A percentile compares a stretch with the other conserved stretches of the same genome.
Evolutionary conservation across 2,329 filamentous ascomycete genomes (phyloP).

Genomic region (Penicillium psychrosexuale): DNA sequence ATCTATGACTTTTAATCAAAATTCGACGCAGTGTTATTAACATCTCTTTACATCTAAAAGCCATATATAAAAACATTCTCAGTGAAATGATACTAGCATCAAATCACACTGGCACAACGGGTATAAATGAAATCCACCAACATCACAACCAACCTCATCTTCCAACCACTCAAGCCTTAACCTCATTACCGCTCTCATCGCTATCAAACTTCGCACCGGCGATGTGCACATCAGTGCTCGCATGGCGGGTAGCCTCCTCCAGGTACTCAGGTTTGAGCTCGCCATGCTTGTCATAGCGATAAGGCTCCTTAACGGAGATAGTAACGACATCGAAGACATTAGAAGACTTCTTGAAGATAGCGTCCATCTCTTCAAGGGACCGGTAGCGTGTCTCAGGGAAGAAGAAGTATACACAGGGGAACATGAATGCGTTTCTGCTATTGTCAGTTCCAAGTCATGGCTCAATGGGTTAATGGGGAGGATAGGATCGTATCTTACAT

Average conservation of each 20-base stretch:
- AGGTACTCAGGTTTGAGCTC: slow-evolving; percentile 51
- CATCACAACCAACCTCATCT: background rate
- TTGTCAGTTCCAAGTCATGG: slow-evolving; percentile 2
- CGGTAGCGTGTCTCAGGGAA: slow-evolving; percentile 58
- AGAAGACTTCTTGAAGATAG: slow-evolving; percentile 57
- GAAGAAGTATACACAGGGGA: slow-evolving; percentile 57
- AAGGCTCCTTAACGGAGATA: slow-evolving; percentile 51
- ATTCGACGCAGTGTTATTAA: background rate
- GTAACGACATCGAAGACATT: slow-evolving; percentile 50
- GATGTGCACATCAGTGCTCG: slow-evolving; percentile 11
- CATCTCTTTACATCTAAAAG: background rate
- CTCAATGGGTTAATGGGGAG: background rate
- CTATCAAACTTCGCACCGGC: slow-evolving; percentile 22
- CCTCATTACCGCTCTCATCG: slow-evolving; percentile 23
- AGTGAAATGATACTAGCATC: background rate
- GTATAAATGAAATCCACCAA: slow-evolving; percentile 1
- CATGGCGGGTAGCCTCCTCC: slow-evolving; percentile 36
- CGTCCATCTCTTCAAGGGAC: slow-evolving; percentile 65
- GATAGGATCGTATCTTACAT: slow-evolving; percentile 33
- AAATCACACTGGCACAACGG: background rate
- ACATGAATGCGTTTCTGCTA: slow-evolving; percentile 49
- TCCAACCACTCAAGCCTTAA: slow-evolving; percentile 6
- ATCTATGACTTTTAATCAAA: no score
- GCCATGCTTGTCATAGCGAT: slow-evolving; percentile 57
- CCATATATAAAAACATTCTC: background rate